Evolutionary conservation across 1,284 basidiomycete genomes (phyloP), one percentile per base, ranked within the genome.

Genomic region (Pascua sp.): DNA sequence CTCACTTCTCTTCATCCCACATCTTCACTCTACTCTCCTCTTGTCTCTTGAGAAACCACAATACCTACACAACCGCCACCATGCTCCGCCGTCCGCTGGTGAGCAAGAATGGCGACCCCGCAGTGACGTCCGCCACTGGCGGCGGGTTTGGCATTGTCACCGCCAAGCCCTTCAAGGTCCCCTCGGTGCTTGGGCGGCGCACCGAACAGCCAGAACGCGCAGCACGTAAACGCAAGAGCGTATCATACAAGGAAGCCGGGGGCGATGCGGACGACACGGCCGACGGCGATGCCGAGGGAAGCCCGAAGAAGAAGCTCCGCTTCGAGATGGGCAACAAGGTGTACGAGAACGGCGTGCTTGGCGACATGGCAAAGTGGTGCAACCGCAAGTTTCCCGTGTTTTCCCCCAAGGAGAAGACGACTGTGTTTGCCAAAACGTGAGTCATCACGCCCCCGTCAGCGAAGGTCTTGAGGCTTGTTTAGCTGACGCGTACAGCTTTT

Each of bases 361-460:
- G 75, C 16, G 77, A 70, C 54, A 76, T 76, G 75, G 75, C 63
- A 56, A 77, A 72, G 79, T 82, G 70, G 71, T 78, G 76, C 48
- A 84, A 87, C 68, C 83, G 85, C 71, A 84, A 86, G 49, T 96
- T 86, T 68, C 91, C 91, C 1, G 86, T 91, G 41, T 95, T 86
- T 79, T 86, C 85, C 64, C 86, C 87, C 12, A 94, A 91, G 72
- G 87, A 90, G 0, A 87, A 90, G 72, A 82, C 83, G 17, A 75
- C 84, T 59, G 76, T 87, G 4, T 75, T 79, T 43, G 76, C 73
- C 62, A 68, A 80, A 47, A 71, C 67, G 63, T 85, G 83, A 48
- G 72, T 47, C 44, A 4, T 16, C 4, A 32, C 24, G 24, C 24
- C 24, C 4, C 7, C 24, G 24, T 38, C 37, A 32, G 24, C 24